phyloP scores from a whole-genome alignment of 2,329 filamentous ascomycete genomes.

The Fusarium sp. region DNA sequence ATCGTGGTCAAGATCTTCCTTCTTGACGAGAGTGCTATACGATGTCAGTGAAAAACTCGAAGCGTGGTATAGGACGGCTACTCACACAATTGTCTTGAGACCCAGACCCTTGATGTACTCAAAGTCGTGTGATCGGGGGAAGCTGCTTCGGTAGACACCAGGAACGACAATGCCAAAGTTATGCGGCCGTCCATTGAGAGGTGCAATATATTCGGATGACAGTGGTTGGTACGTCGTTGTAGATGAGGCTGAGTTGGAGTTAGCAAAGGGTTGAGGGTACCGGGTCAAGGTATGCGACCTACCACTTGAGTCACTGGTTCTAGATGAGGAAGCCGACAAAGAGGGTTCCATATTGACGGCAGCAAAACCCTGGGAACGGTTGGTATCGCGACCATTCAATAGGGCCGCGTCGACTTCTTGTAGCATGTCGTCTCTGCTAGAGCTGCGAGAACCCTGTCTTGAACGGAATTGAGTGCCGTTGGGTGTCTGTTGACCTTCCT shows the following conservation, averaged over 20 bases:
- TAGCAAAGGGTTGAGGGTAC: slow-evolving; percentile 7
- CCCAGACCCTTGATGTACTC: slow-evolving; percentile 75
- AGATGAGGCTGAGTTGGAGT: slow-evolving; percentile 37
- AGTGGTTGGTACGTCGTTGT: slow-evolving; percentile 28
- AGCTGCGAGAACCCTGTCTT: slow-evolving; percentile 50
- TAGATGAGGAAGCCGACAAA: slow-evolving; percentile 18
- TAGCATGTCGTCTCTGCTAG: slow-evolving; percentile 48
- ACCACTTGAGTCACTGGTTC: slow-evolving; percentile 40
- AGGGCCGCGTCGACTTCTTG: slow-evolving; percentile 48
- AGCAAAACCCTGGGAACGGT: slow-evolving; percentile 37
- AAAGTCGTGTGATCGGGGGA: slow-evolving; percentile 79
- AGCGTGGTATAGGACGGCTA: slow-evolving; percentile 34
- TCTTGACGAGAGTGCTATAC: slow-evolving; percentile 72
- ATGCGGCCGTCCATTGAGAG: slow-evolving; percentile 60
- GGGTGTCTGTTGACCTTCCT: slow-evolving; percentile 26
- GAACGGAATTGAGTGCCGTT: slow-evolving; percentile 45
- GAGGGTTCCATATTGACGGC: slow-evolving; percentile 31
- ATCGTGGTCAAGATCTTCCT: slow-evolving; percentile 66
- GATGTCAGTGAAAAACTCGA: slow-evolving; percentile 26
- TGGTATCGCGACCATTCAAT: slow-evolving; percentile 35
- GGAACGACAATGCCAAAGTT: slow-evolving; percentile 84
- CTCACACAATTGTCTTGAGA: slow-evolving; percentile 84
- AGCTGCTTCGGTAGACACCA: slow-evolving; percentile 85
- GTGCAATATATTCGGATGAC: slow-evolving; percentile 41
- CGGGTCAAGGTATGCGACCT: slow-evolving; percentile 1